Evolutionary conservation across 1,139 yeast genomes (phyloP).

Genomic region (Pichia cactophila): DNA sequence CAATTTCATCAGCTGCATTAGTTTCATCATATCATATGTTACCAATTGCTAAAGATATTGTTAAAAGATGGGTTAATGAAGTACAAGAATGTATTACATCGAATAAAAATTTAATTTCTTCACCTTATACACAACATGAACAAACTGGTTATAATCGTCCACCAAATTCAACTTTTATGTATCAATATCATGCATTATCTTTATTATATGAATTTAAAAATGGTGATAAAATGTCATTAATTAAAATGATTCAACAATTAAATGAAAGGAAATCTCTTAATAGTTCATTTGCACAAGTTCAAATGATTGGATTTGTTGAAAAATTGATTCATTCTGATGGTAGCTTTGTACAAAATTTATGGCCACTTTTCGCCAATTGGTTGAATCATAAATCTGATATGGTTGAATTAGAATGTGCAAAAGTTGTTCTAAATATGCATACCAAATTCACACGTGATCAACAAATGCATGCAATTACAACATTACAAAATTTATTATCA

Average conservation of each 20-base stretch:
- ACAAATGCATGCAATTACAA: conserved; percentile 57
- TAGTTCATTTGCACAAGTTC: conserved; percentile 72
- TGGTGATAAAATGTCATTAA: conserved; percentile 89
- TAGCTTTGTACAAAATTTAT: conserved; percentile 46
- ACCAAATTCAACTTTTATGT: conserved; percentile 67
- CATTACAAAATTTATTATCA: conserved; percentile 69
- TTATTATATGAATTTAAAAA: conserved; percentile 79
- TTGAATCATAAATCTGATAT: conserved; percentile 78
- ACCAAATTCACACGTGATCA: conserved; percentile 57
- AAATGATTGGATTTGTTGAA: conserved; percentile 76
- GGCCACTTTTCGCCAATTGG: conserved; percentile 66
- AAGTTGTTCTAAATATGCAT: conserved; percentile 55
- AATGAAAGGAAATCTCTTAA: conserved; percentile 49
- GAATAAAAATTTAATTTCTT: conserved; percentile 57
- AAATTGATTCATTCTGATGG: conserved; percentile 58
- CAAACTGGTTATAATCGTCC: conserved; percentile 45
- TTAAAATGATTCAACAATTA: conserved; percentile 81
- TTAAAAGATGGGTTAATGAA: conserved; percentile 89
- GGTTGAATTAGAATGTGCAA: conserved; percentile 92
- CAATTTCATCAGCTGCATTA: conserved; percentile 86
- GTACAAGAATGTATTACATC: conserved; percentile 79
- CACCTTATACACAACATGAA: conserved; percentile 47
- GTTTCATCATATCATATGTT: conserved; percentile 84
- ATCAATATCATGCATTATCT: conserved; percentile 95
- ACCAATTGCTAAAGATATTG: conserved; percentile 86